Base-by-base conservation (phyloP, 192 early-diverging fungal species). In the Linnemannia exigua region DNA sequence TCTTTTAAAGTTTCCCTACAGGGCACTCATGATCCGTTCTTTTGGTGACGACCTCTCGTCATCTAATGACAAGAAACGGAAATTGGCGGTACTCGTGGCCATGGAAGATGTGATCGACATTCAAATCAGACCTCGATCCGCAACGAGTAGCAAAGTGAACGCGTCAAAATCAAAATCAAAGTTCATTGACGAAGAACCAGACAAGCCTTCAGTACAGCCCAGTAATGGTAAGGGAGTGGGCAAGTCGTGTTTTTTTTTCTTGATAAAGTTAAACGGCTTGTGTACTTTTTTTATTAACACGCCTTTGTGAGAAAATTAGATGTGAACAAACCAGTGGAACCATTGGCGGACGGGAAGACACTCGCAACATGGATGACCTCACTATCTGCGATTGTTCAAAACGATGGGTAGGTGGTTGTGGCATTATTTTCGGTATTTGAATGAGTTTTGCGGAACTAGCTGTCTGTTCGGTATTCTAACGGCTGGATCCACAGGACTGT, bases 31-130 rank as follows among this genome's bases (percentile, higher is more conserved):
- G 50, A 63, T 54, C 17, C 58, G 36, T 36, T 69, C 70, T 51
- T 28, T 83, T 1, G 41, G 72, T 68, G 33, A 7, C 8, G 81
- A 83, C 5, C 50, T 83, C n/a, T 22, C 38, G 31, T 52, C 69
- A 12, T 7, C 25, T 17, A 46, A 12, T 8, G 72, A 83, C 46
- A 83, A 83, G 50, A 71, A 69, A 37, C 52, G 63, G 28, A 83
- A 77, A 67, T 20, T 83, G 58, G 70, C 81, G 0, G 54, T 71
- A n/a, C 46, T 83, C 16, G 6, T 83, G 28, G 66, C 72, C 14
- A 47, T 83, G 3, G 81, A 83, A 31, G 76, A 83, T 71, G 81
- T 71, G 15, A 36, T 83, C 19, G 8, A 74, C 28, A 44, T 36
- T 6, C 28, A 48, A 3, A 37, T 22, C 52, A 70, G 35, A 25